Evolutionary conservation across 805 yeast genomes (phyloP).

Genomic region (Lachancea quebecensis): DNA sequence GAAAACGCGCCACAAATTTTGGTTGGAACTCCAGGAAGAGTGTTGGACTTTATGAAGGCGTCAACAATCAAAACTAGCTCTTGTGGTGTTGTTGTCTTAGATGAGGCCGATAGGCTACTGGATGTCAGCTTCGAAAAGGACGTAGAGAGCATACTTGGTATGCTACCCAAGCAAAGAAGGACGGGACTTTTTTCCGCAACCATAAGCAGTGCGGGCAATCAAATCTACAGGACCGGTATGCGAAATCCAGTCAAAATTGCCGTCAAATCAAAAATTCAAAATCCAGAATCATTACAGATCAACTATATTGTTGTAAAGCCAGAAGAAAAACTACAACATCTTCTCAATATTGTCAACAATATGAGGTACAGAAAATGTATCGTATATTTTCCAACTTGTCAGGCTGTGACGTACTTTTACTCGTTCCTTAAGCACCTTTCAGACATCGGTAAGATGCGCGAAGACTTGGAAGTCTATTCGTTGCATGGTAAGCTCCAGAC

Average conservation of each 20-base stretch:
- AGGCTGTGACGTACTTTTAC: conserved; percentile 72
- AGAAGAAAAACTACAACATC: conserved; percentile 49
- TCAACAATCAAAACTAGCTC: conserved; percentile 54
- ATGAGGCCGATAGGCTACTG: conserved; percentile 87
- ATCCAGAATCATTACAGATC: conserved; percentile 60
- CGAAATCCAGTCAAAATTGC: conserved; percentile 85
- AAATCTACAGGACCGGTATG: conserved; percentile 81
- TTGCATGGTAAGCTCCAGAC: conserved; percentile 90
- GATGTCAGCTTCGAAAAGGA: conserved; percentile 71
- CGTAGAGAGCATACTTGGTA: conserved; percentile 55
- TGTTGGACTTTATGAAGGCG: conserved; percentile 59
- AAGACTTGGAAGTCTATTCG: conserved; percentile 49
- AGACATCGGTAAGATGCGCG: conserved; percentile 19
- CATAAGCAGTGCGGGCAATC: conserved; percentile 69
- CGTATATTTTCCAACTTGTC: conserved; percentile 89
- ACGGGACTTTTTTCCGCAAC: conserved; percentile 95
- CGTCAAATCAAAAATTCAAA: conserved; percentile 51
- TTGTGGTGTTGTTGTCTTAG: conserved; percentile 71
- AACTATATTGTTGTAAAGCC: conserved; percentile 56
- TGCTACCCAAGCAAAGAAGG: conserved; percentile 84
- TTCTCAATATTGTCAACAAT: conserved; percentile 47
- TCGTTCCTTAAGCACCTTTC: conserved; percentile 42
- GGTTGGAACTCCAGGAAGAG: conserved; percentile 89
- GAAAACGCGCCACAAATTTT: conserved; percentile 60
- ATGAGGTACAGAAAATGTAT: conserved; percentile 70